Conservation (phyloP, 2,329 filamentous ascomycete species). For the Boeremia exigua region DNA sequence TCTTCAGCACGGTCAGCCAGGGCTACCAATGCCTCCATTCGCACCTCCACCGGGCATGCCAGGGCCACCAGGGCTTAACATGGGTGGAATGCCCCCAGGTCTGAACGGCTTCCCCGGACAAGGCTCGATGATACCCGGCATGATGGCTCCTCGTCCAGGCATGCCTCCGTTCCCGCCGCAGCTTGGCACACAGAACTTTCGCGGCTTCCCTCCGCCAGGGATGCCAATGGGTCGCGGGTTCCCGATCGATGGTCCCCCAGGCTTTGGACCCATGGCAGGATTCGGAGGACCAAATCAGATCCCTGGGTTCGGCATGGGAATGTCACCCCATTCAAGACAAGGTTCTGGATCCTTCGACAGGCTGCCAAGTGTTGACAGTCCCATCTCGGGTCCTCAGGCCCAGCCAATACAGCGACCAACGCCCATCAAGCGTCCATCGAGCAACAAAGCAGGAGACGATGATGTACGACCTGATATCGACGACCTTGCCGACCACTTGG, state of each 20-base stretch:
- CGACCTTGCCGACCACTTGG: constrained; percentile 77
- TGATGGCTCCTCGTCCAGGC: constrained; percentile 63
- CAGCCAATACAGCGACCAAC: constrained; percentile 82
- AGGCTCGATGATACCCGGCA: constrained; percentile 59
- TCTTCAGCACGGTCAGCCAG: constrained; percentile 64
- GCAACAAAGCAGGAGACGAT: constrained; percentile 64
- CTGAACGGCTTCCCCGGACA: constrained; percentile 59
- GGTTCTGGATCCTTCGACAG: constrained; percentile 69
- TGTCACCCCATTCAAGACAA: constrained; percentile 74
- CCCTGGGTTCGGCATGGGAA: constrained; percentile 48
- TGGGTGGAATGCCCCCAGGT: constrained; percentile 53
- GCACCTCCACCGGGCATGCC: constrained; percentile 63
- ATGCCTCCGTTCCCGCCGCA: constrained; percentile 62
- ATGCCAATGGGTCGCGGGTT: constrained; percentile 66
- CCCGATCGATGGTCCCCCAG: constrained; percentile 59
- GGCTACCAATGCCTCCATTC: constrained; percentile 69
- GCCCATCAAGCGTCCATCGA: constrained; percentile 87
- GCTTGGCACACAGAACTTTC: constrained; percentile 58
- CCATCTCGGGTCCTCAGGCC: constrained; percentile 57
- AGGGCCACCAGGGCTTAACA: constrained; percentile 59
- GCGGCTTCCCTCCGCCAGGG: constrained; percentile 64
- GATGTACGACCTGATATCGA: constrained; percentile 64
- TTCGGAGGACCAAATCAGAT: constrained; percentile 42
- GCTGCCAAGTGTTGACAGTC: constrained; percentile 62
- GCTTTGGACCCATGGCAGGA: constrained; percentile 49